Conservation (phyloP, 495 filamentous ascomycete species). For the Aspergillus cavernicola region DNA sequence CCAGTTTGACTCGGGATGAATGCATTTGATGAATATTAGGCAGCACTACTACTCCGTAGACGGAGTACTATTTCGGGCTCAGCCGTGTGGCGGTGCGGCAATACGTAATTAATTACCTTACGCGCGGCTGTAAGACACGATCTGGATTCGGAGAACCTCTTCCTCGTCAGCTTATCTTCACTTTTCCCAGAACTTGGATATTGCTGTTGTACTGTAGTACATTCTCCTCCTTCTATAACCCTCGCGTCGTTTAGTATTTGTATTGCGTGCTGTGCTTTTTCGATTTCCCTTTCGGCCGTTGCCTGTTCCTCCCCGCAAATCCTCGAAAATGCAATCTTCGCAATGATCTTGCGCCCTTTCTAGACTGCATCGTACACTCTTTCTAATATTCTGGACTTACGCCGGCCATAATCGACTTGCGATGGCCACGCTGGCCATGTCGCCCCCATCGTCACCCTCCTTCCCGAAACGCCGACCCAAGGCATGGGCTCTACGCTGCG, state of each 20-base stretch:
- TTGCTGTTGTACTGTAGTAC: not conserved
- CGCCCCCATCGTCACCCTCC: slow-evolving; percentile 44
- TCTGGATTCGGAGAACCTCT: not conserved
- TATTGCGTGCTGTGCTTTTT: not conserved
- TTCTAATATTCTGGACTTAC: not conserved
- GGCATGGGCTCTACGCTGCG: slow-evolving; percentile 69
- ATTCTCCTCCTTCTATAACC: not conserved
- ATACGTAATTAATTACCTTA: slow-evolving; percentile 1
- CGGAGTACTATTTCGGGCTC: not conserved
- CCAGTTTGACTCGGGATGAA: not conserved
- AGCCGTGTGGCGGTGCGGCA: not conserved
- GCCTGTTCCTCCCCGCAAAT: not conserved
- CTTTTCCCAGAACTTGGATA: not conserved
- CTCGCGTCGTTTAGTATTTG: not conserved
- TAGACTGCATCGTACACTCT: not conserved
- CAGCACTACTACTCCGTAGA: not conserved
- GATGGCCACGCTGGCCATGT: slow-evolving; percentile 43
- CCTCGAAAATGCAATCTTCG: not conserved
- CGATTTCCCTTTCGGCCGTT: not conserved
- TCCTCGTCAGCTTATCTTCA: not conserved
- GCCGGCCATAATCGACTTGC: not conserved
- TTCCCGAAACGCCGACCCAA: slow-evolving; percentile 48
- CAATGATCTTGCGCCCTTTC: slow-evolving; percentile 12
- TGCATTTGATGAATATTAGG: slow-evolving; percentile 1
- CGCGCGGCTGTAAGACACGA: not conserved